These are phyloP conservation scores for Stephania yunnanensis DNA, from an alignment of 164 flowering plant species.

Conservation along the genomic window DNA sequence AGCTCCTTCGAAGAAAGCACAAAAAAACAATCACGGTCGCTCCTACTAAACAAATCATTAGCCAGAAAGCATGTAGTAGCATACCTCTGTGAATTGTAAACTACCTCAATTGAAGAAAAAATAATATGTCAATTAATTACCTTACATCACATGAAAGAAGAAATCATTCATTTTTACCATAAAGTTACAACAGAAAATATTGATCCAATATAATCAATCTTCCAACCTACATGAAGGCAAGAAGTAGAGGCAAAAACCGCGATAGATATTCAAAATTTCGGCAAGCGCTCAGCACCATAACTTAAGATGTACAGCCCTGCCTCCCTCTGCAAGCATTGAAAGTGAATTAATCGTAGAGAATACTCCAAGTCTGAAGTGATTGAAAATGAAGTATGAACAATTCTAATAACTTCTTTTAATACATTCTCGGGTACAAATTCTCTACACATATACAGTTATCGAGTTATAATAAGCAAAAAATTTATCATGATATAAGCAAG, in stretches of 20 bases:
- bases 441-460: too few relatives aligned
- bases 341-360: neutral
- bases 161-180: neutral
- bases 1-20: too few relatives aligned
- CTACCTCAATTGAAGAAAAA: neutral
- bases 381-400: neutral
- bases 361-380: neutral
- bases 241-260: too few relatives aligned
- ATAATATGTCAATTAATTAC: neutral
- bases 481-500: too few relatives aligned
- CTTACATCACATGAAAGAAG: neutral
- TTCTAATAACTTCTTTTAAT: neutral
- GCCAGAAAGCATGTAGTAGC: too few relatives aligned
- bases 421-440: neutral
- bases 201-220: neutral
- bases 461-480: too few relatives aligned
- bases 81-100: neutral
- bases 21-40: too few relatives aligned
- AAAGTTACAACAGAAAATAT: neutral
- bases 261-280: neutral
- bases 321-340: slow-evolving; percentile 8
- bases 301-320: neutral
- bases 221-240: neutral
- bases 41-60: too few relatives aligned
- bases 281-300: neutral